A percentile compares a stretch with the other conserved stretches of the same genome.
phyloP scores from a whole-genome alignment of 2,329 filamentous ascomycete species.

The Beauveria australis region DNA sequence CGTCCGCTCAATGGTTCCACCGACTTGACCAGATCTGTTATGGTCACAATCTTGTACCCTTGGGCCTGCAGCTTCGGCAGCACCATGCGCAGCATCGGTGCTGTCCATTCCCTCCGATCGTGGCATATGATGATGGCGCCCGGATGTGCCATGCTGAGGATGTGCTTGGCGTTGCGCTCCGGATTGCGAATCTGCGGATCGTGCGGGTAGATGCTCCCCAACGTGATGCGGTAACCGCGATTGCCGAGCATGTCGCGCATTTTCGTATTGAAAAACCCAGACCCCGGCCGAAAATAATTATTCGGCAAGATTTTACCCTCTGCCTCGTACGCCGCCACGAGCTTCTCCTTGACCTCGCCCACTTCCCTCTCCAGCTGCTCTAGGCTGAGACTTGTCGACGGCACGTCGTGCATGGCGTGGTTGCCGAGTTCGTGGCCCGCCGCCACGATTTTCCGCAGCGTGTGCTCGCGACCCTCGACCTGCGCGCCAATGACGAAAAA shows the following conservation, averaged over 20 bases:
- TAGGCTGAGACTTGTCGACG: slow-evolving; percentile 53
- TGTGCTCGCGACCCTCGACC: slow-evolving; percentile 43
- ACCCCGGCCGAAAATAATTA: slow-evolving; percentile 75
- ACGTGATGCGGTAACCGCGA: slow-evolving; percentile 63
- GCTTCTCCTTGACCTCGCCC: slow-evolving; percentile 50
- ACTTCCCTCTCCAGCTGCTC: slow-evolving; percentile 57
- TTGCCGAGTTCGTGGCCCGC: slow-evolving; percentile 70
- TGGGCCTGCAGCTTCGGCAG: slow-evolving; percentile 61
- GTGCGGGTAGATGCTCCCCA: slow-evolving; percentile 82
- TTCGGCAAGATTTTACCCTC: slow-evolving; percentile 36
- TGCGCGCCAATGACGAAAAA: slow-evolving; percentile 86
- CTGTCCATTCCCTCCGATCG: slow-evolving; percentile 75
- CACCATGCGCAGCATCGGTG: slow-evolving; percentile 66
- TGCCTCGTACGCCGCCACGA: slow-evolving; percentile 48
- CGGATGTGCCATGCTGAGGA: slow-evolving; percentile 69
- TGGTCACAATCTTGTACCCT: slow-evolving; percentile 64
- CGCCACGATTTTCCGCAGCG: slow-evolving; percentile 49
- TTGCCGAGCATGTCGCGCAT: slow-evolving; percentile 56
- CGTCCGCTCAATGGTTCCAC: slow-evolving; percentile 10
- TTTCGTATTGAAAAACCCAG: slow-evolving; percentile 67
- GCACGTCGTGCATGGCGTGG: slow-evolving; percentile 84
- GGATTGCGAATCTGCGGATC: slow-evolving; percentile 74
- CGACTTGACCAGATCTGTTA: slow-evolving; percentile 55
- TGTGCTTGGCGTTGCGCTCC: slow-evolving; percentile 65
- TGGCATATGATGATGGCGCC: slow-evolving; percentile 82